Conservation (phyloP, 306 rosid species). For the Ochetophila trinervis region DNA sequence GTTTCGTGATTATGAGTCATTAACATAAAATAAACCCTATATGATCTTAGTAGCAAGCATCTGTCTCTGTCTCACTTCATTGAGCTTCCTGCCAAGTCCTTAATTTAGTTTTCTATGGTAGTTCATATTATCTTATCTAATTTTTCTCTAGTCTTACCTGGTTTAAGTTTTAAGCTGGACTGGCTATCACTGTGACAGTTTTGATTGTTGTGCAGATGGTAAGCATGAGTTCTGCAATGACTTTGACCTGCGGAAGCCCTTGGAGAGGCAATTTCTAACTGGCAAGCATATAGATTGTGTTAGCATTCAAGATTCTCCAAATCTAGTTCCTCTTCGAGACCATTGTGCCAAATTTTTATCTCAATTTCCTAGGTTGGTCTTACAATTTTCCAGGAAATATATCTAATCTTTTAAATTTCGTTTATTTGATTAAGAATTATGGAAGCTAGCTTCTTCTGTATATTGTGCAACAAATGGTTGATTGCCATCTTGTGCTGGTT, state of each 20-base stretch:
- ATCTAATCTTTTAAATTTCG: neutral
- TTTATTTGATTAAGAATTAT: neutral
- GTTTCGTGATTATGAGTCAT: too few relatives aligned
- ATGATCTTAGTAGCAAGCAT: too few relatives aligned
- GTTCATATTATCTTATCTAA: neutral
- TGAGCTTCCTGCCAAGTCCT: too few relatives aligned
- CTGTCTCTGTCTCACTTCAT: too few relatives aligned
- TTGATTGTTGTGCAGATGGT: slow-evolving; percentile 37
- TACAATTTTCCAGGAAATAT: neutral
- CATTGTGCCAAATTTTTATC: slow-evolving; percentile 62
- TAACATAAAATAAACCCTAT: too few relatives aligned
- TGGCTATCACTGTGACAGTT: neutral
- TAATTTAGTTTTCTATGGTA: neutral
- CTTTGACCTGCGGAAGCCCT: slow-evolving; percentile 78
- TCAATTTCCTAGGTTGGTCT: slow-evolving; percentile 59
- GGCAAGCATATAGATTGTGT: slow-evolving; percentile 60
- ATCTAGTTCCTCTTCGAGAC: slow-evolving; percentile 52
- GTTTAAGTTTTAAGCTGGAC: neutral
- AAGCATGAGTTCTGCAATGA: slow-evolving; percentile 69
- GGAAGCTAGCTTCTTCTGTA: slow-evolving; percentile 1
- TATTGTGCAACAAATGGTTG: neutral
- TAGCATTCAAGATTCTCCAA: slow-evolving; percentile 60
- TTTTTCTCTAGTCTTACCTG: neutral
- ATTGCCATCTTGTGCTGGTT: neutral
- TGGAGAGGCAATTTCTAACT: slow-evolving; percentile 61